Percentiles rank a stretch among this genome's conserved stretches.
Evolutionary conservation across 2,329 filamentous ascomycete genomes (phyloP).

Genomic region (Xylaria sp.): DNA sequence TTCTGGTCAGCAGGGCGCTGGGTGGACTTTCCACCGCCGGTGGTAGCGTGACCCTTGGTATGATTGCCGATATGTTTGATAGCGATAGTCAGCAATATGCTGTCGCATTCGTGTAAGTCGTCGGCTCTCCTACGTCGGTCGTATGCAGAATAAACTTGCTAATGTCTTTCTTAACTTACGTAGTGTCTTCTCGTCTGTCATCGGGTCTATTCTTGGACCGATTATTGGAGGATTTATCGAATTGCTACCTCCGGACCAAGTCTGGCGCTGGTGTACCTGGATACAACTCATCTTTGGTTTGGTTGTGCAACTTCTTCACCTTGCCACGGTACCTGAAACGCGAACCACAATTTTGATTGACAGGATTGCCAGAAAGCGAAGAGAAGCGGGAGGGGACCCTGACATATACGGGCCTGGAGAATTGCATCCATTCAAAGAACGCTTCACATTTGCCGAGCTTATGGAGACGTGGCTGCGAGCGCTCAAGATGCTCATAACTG

Average conservation of each 20-base stretch:
- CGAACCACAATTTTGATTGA: slow-evolving; percentile 81
- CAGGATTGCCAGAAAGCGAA: slow-evolving; percentile 77
- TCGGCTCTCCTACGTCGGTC: background rate
- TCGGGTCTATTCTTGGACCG: slow-evolving; percentile 78
- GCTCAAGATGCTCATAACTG: slow-evolving; percentile 71
- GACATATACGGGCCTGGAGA: slow-evolving; percentile 80
- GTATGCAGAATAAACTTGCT: background rate
- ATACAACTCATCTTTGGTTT: slow-evolving; percentile 83
- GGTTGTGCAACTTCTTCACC: slow-evolving; percentile 73
- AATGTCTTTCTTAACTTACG: background rate
- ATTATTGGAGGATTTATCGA: slow-evolving; percentile 83
- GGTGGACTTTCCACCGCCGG: slow-evolving; percentile 77
- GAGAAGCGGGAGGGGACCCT: slow-evolving; percentile 66
- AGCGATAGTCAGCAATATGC: slow-evolving; percentile 78
- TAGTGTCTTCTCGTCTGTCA: slow-evolving; percentile 79
- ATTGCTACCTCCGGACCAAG: slow-evolving; percentile 59
- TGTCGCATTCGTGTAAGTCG: slow-evolving; percentile 69
- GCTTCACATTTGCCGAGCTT: slow-evolving; percentile 55
- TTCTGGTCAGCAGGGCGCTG: slow-evolving; percentile 76
- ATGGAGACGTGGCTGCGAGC: slow-evolving; percentile 66
- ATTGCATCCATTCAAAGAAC: slow-evolving; percentile 58
- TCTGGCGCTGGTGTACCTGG: slow-evolving; percentile 79
- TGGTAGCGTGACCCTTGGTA: slow-evolving; percentile 77
- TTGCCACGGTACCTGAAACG: slow-evolving; percentile 80
- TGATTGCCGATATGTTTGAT: slow-evolving; percentile 81